Conservation (phyloP, 192 early-diverging fungal species). For the Phlyctochytrium planicorne region DNA sequence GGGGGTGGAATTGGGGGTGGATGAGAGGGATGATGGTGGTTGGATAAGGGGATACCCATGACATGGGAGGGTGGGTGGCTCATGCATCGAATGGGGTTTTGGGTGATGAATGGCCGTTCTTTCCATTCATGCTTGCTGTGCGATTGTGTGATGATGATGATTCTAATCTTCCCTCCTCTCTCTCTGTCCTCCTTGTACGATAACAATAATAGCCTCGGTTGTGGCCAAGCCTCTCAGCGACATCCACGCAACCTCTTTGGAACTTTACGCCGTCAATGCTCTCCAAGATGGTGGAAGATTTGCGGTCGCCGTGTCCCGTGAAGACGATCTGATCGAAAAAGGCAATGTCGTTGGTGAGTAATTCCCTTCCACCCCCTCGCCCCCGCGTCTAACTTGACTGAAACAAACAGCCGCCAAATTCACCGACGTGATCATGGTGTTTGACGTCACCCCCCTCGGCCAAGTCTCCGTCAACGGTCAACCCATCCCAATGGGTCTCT, state of each 20-base stretch:
- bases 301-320: conserved; percentile 30
- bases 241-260: conserved; percentile 31
- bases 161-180: no score
- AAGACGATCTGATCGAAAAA: conserved; percentile 30
- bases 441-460: conserved; percentile 34
- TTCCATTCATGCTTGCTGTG: no score
- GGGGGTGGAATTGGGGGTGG: no score
- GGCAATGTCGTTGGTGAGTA: neutral
- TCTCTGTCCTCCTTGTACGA: no score
- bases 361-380: neutral
- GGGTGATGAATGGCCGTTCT: no score
- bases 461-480: conserved; percentile 30
- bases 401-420: conserved; percentile 22
- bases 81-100: no score
- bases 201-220: neutral
- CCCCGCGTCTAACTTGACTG: neutral
- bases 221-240: conserved; percentile 9
- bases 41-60: no score
- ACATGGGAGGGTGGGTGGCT: no score
- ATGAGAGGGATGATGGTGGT: no score
- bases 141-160: no score
- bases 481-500: conserved; percentile 37
- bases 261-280: conserved; percentile 26
- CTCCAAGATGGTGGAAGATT: conserved; percentile 23
- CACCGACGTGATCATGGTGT: conserved; percentile 30